Conservation (phyloP, 768 basidiomycete species). For the Serendipita sp. region DNA sequence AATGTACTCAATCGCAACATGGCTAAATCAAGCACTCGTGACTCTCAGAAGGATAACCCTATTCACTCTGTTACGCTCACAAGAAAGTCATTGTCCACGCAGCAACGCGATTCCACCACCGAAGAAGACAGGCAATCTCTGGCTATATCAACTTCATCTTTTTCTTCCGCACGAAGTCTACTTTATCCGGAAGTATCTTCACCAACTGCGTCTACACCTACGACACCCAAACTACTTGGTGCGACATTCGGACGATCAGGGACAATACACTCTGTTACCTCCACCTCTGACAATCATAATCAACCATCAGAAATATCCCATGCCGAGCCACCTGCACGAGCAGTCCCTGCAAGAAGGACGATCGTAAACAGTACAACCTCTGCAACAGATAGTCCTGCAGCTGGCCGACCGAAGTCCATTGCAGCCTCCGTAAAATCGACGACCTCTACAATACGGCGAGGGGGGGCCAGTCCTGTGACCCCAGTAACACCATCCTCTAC, state of each 20-base stretch:
- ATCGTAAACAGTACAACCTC: conserved; percentile 6
- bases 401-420: conserved; percentile 15
- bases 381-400: neutral
- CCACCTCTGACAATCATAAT: neutral
- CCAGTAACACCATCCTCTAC: neutral
- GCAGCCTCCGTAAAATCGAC: conserved; percentile 23
- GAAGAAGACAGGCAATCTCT: neutral
- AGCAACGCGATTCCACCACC: neutral
- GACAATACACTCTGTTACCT: conserved; percentile 8
- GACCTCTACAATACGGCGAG: conserved; percentile 22
- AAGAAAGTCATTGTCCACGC: neutral
- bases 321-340: conserved; percentile 5
- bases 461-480: neutral
- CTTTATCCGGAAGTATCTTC: neutral
- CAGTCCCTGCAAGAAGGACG: conserved; percentile 6
- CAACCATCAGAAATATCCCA: neutral
- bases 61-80: conserved; percentile 20
- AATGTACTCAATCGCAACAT: conserved; percentile 24
- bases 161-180: neutral
- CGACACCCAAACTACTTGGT: neutral
- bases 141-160: neutral
- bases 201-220: neutral
- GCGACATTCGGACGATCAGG: neutral
- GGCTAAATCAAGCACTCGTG: conserved; percentile 14
- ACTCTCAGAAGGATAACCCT: neutral